Evolutionary conservation across 2,329 filamentous ascomycete species (phyloP).

Genomic region (Aspergillus alliaceus): DNA sequence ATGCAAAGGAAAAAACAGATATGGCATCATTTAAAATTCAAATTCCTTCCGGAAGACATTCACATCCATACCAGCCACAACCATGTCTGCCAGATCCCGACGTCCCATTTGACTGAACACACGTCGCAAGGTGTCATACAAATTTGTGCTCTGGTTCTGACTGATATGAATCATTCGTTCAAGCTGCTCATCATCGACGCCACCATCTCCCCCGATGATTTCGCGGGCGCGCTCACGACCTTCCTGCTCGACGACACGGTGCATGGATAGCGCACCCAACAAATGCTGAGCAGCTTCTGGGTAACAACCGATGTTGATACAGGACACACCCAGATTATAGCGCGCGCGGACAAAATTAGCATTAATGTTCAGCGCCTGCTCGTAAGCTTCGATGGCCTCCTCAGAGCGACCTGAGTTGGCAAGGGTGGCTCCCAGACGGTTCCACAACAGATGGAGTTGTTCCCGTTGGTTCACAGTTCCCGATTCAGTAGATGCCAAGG

Average conservation of each 20-base stretch:
- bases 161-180: conserved; percentile 75
- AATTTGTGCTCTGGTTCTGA: conserved; percentile 94
- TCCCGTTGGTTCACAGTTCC: conserved; percentile 80
- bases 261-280: conserved; percentile 89
- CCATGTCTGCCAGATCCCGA: conserved; percentile 81
- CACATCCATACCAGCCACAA: conserved; percentile 86
- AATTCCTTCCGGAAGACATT: conserved; percentile 86
- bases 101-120: conserved; percentile 98
- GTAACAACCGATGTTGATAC: conserved; percentile 96
- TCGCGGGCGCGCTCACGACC: conserved; percentile 81
- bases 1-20: conserved; percentile 3
- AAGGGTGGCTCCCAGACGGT: conserved; percentile 90
- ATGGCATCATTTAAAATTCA: conserved; percentile 63
- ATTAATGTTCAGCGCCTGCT: conserved; percentile 82
- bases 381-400: conserved; percentile 95
- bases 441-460: conserved; percentile 94
- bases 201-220: conserved; percentile 61
- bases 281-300: conserved; percentile 91
- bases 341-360: conserved; percentile 96
- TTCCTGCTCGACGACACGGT: conserved; percentile 86
- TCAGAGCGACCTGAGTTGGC: conserved; percentile 92
- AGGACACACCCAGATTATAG: conserved; percentile 94
- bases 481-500: conserved; percentile 79
- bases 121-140: conserved; percentile 89
- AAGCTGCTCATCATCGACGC: conserved; percentile 67